A percentile compares a stretch with the other conserved stretches of the same genome.
phyloP scores from a whole-genome alignment of 345 rosid species.

The Salix purpurea region DNA sequence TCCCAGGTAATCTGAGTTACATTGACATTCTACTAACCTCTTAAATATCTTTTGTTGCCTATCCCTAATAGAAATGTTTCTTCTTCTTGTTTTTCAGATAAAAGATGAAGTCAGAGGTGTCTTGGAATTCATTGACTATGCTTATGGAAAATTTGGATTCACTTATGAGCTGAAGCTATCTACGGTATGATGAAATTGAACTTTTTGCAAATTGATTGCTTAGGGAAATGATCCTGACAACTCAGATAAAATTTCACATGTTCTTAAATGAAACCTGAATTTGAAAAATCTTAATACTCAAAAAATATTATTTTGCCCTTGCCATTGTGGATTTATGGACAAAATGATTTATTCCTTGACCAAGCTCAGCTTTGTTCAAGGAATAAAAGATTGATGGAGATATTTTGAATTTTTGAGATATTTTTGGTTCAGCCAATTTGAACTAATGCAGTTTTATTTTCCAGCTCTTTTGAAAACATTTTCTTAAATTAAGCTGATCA shows the following conservation, averaged over 20 bases:
- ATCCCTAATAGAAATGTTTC: conserved; percentile 1
- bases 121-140: conserved; percentile 74
- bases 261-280: neutral
- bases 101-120: conserved; percentile 74
- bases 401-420: neutral
- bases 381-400: neutral
- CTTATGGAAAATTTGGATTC: conserved; percentile 68
- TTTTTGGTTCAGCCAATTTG: neutral
- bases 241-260: neutral
- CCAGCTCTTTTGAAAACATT: neutral
- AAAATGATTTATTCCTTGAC: neutral
- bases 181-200: conserved; percentile 49
- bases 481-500: neutral
- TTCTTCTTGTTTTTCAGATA: conserved; percentile 47
- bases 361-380: neutral
- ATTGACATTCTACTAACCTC: neutral
- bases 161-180: conserved; percentile 90
- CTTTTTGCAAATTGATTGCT: neutral
- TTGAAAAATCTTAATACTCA: neutral
- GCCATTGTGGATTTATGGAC: neutral
- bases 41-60: conserved; percentile 6
- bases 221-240: neutral
- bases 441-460: neutral
- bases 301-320: neutral
- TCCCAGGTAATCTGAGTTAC: conserved; percentile 51